phyloP scores from a whole-genome alignment of 2,329 filamentous ascomycete genomes.

The Cladosporium sp. region DNA sequence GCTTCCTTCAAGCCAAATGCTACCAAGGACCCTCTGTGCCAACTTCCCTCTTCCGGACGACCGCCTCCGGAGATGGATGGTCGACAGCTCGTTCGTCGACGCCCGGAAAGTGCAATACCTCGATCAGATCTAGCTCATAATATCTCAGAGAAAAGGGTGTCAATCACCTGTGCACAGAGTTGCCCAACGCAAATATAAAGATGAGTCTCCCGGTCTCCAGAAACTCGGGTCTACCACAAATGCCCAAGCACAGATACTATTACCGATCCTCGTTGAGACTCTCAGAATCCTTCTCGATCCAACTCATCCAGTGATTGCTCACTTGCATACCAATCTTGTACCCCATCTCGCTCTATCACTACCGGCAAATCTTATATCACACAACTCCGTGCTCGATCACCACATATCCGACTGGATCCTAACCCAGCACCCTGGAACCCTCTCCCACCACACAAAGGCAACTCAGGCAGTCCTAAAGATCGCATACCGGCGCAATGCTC shows the following conservation, averaged over 20 bases:
- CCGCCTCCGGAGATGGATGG: conserved; percentile 10
- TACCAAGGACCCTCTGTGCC: background rate
- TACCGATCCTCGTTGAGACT: background rate
- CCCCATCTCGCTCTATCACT: background rate
- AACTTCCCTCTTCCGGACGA: background rate
- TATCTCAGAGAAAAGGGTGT: background rate
- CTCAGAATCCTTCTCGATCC: conserved; percentile 12
- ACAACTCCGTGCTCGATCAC: background rate
- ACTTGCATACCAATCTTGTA: background rate
- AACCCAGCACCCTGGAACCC: background rate
- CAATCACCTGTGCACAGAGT: background rate
- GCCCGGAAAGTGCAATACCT: conserved; percentile 17
- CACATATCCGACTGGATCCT: background rate
- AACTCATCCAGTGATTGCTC: background rate
- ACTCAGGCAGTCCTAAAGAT: background rate
- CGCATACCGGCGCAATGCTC: conserved; percentile 23
- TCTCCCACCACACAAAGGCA: background rate
- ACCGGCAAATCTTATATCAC: background rate
- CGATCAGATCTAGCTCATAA: conserved; percentile 12
- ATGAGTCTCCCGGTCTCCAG: background rate
- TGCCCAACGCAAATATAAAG: background rate
- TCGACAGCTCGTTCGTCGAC: conserved; percentile 11
- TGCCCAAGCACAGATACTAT: conserved; percentile 11
- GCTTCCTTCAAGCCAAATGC: conserved; percentile 16
- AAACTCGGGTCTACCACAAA: conserved; percentile 11